These are phyloP conservation scores for Grosmannia clavigera DNA, from an alignment of 2,329 filamentous ascomycete species.

Conservation along the genomic window DNA sequence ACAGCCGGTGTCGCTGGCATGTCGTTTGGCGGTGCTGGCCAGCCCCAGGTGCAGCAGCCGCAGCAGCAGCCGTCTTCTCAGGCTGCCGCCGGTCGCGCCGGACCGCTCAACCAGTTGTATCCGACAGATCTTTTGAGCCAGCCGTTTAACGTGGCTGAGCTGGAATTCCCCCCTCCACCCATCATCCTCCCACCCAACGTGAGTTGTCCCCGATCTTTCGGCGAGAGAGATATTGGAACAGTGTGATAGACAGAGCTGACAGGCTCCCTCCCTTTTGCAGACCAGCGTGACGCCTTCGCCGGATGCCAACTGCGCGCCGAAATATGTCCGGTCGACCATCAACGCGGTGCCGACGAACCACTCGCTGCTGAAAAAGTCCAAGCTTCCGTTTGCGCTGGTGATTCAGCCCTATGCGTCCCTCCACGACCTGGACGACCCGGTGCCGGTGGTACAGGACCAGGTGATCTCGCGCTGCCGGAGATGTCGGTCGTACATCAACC, in stretches of 20 bases:
- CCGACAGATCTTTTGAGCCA: slow-evolving; percentile 84
- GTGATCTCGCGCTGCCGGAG: slow-evolving; percentile 93
- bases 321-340: slow-evolving; percentile 89
- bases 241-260: not conserved
- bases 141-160: slow-evolving; percentile 85
- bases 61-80: slow-evolving; percentile 39
- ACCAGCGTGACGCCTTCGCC: slow-evolving; percentile 85
- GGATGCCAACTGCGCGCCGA: slow-evolving; percentile 79
- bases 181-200: slow-evolving; percentile 89
- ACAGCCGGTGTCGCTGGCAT: slow-evolving; percentile 80
- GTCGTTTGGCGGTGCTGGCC: slow-evolving; percentile 59
- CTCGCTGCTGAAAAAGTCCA: slow-evolving; percentile 90
- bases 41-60: slow-evolving; percentile 22
- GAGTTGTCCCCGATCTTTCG: slow-evolving; percentile 24
- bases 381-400: slow-evolving; percentile 85
- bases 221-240: not conserved
- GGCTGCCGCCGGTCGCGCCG: slow-evolving; percentile 28
- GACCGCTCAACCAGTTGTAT: slow-evolving; percentile 73
- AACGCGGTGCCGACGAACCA: slow-evolving; percentile 90
- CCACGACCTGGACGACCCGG: slow-evolving; percentile 81
- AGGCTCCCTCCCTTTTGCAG: slow-evolving; percentile 28
- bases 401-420: slow-evolving; percentile 92
- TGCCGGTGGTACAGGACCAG: slow-evolving; percentile 90
- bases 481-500: slow-evolving; percentile 95
- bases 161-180: slow-evolving; percentile 82